Conservation (phyloP, 768 basidiomycete genomes). For the Tulasnella sp. region DNA sequence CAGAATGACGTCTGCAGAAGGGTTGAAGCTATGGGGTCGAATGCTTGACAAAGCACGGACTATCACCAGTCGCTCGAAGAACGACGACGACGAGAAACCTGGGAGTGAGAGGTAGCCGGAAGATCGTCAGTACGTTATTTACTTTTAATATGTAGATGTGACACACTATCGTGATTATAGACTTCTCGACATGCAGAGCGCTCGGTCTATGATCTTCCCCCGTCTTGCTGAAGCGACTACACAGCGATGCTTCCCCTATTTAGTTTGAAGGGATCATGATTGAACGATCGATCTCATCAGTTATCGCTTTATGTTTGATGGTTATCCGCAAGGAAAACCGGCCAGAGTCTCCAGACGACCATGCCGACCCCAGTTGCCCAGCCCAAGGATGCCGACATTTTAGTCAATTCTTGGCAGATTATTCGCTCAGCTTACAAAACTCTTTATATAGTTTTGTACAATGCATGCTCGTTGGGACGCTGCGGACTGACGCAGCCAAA, state of each 20-base stretch:
- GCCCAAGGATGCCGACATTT: neutral
- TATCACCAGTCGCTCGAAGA: conserved; percentile 22
- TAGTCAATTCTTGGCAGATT: neutral
- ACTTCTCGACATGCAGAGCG: neutral
- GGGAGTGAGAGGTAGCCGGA: neutral
- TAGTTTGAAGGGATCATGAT: neutral
- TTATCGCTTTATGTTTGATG: neutral
- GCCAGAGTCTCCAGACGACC: neutral
- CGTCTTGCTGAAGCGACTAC: neutral
- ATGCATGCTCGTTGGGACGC: neutral
- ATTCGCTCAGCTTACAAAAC: neutral
- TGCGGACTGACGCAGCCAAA: neutral
- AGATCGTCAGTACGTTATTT: neutral
- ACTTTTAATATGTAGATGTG: neutral
- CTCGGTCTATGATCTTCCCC: neutral
- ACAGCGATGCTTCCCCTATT: neutral
- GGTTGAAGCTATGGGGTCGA: neutral
- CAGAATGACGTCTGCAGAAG: conserved; percentile 22
- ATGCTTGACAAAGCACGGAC: conserved; percentile 12
- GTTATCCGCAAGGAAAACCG: neutral
- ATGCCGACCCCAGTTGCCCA: neutral
- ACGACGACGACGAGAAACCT: neutral
- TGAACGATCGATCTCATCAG: neutral
- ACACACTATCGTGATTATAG: neutral
- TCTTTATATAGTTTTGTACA: neutral